Evolutionary conservation across 306 rosid species (phyloP), one percentile per base, ranked within the genome.

Genomic region (Castanea sativa): DNA sequence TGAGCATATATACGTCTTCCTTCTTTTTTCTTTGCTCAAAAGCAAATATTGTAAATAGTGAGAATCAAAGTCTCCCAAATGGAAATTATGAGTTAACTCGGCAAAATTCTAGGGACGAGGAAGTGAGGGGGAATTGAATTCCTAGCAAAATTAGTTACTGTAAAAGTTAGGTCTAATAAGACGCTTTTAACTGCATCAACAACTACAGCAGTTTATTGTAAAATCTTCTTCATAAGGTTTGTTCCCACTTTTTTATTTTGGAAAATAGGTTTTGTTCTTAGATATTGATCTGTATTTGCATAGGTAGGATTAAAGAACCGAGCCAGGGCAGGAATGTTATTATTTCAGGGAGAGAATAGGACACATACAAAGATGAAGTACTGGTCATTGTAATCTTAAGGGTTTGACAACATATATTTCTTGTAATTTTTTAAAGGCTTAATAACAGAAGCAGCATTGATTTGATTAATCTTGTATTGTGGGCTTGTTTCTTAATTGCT

Each of bases 1-100:
- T 80, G 72, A 78, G 96, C 30, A 91, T 96, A 78, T 93, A 96
- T 75, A 89, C 90, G 38, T 90, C 99, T 57, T 96, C 99, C n/a
- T 86, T 89, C 86, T 86, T 89, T 84, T 89, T 89, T 86, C 92
- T 89, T 19, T 89, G 90, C 55, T 86, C 99, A 49, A 95, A 92
- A 86, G 84, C 74, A 63, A 80, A 75, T 45, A 12, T 60, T 58
- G 82, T 74, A 20, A 61, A 83, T 80, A 73, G 21, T 14, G 91
- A 78, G 61, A 70, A 78, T 30, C 81, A 55, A 76, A 71, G 80
- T 69, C 29, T 63, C 64, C 75, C 85, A 0, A 64, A 72, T 19
- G 74, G 81, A 78, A 84, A 45, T 58, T 80, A 84, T 63, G 90
- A 77, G 79, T 80, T 89, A 84, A 77, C 90, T 32, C 82, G 87